Percentiles rank a stretch among this genome's conserved stretches.
phyloP scores from a whole-genome alignment of 129 eudicot species.

The Centrapalus pauciflorus region DNA sequence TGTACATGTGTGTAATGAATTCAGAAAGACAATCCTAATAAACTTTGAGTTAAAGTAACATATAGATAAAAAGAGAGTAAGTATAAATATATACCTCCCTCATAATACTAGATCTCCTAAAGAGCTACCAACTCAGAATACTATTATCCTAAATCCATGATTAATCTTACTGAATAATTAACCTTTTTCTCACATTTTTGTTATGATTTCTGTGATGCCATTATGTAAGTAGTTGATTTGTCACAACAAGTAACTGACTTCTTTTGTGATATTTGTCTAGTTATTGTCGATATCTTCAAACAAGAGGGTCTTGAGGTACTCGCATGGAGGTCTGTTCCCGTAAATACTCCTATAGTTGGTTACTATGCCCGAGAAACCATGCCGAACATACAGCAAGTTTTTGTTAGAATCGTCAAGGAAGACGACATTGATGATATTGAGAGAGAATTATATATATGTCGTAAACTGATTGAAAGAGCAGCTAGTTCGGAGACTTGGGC shows the following conservation, averaged over 20 bases:
- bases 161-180: background rate
- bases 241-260: background rate
- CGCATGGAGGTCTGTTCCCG: slow-evolving; percentile 97
- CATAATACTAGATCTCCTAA: background rate
- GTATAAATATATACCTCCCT: background rate
- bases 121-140: background rate
- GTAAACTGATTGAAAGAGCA: slow-evolving; percentile 81
- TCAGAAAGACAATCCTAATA: background rate
- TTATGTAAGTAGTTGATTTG: background rate
- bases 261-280: slow-evolving; percentile 41
- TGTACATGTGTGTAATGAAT: background rate
- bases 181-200: background rate
- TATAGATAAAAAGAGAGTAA: background rate
- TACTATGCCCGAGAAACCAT: slow-evolving; percentile 79
- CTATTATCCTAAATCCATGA: background rate
- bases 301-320: slow-evolving; percentile 99
- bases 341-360: slow-evolving; percentile 80
- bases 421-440: slow-evolving; percentile 87
- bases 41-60: background rate
- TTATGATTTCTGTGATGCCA: background rate
- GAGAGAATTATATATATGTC: slow-evolving; percentile 85
- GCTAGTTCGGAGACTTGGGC: slow-evolving; percentile 79
- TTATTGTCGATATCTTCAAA: slow-evolving; percentile 53
- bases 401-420: slow-evolving; percentile 64
- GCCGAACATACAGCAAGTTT: slow-evolving; percentile 97